A percentile compares a stretch with the other conserved stretches of the same genome.
Evolutionary conservation across 441 rosid species (phyloP).

Genomic region (Corymbia citriodora): DNA sequence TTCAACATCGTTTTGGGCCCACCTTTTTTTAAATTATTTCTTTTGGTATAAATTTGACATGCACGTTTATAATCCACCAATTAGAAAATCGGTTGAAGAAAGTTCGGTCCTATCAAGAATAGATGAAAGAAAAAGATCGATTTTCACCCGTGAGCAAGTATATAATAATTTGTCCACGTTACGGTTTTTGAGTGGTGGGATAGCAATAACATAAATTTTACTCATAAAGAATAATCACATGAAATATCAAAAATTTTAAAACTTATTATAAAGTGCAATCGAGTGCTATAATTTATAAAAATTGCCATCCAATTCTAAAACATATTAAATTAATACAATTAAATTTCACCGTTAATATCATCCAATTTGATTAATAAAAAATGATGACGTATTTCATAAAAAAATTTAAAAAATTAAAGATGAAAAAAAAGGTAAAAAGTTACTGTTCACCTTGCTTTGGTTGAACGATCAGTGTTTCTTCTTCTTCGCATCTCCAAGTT

Average conservation of each 20-base stretch:
- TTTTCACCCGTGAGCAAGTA: not conserved
- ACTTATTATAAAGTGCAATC: too few relatives aligned
- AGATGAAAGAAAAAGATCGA: not conserved
- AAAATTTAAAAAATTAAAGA: too few relatives aligned
- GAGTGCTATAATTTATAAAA: too few relatives aligned
- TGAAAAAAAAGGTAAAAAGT: not conserved
- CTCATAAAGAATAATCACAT: not conserved
- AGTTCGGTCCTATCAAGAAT: not conserved
- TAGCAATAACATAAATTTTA: not conserved
- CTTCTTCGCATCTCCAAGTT: not conserved
- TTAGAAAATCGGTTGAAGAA: not conserved
- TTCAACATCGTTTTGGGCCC: not conserved
- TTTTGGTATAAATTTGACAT: not conserved
- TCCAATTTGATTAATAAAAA: too few relatives aligned
- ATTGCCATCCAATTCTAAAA: rapidly evolving
- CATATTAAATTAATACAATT: rapidly evolving
- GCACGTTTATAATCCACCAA: not conserved
- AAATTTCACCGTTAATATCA: rapidly evolving
- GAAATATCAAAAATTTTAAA: too few relatives aligned
- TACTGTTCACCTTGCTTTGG: not conserved
- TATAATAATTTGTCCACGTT: not conserved
- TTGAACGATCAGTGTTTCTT: not conserved
- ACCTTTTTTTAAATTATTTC: not conserved
- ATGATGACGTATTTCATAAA: rapidly evolving
- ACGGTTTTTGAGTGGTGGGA: not conserved